These are phyloP conservation scores for Cokeromyces recurvatus DNA, from an alignment of 371 early-diverging fungal genomes.

Conservation along the genomic window DNA sequence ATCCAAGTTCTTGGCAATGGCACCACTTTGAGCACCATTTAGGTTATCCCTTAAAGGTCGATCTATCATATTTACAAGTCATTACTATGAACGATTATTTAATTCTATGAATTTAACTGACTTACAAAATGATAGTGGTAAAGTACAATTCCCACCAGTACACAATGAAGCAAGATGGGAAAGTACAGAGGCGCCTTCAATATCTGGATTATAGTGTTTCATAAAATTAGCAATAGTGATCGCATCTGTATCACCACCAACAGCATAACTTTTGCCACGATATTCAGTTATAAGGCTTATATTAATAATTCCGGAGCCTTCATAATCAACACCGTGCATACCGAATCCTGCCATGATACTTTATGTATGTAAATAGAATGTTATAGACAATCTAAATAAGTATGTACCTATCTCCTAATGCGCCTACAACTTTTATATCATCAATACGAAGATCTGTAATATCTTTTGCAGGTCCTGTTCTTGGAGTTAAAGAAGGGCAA, in stretches of 20 bases:
- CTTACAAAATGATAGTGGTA: conserved; percentile 10
- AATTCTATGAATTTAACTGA: too few relatives aligned
- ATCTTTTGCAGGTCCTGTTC: conserved; percentile 4
- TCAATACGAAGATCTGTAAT: conserved; percentile 22
- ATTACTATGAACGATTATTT: too few relatives aligned
- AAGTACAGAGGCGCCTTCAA: conserved; percentile 22
- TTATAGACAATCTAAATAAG: not conserved
- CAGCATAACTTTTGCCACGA: conserved; percentile 30
- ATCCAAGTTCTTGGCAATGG: conserved; percentile 20
- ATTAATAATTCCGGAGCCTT: conserved; percentile 6
- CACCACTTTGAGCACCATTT: conserved; percentile 33
- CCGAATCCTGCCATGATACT: conserved; percentile 30
- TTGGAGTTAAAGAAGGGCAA: conserved; percentile 12
- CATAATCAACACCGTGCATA: conserved; percentile 18
- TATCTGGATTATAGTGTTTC: conserved; percentile 18
- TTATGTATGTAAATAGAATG: not conserved
- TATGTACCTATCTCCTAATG: conserved; percentile 26
- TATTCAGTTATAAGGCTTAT: conserved; percentile 14
- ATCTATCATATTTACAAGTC: conserved; percentile 13
- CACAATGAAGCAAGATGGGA: conserved; percentile 19
- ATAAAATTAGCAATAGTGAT: conserved; percentile 24
- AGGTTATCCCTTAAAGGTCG: conserved; percentile 20
- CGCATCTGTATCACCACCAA: conserved; percentile 29
- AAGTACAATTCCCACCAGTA: not conserved
- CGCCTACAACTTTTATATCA: conserved; percentile 23